Percentiles rank a stretch among this genome's conserved stretches.
These are phyloP conservation scores for Yarrowia divulgata DNA, from an alignment of 805 yeast genomes.

Conservation along the genomic window DNA sequence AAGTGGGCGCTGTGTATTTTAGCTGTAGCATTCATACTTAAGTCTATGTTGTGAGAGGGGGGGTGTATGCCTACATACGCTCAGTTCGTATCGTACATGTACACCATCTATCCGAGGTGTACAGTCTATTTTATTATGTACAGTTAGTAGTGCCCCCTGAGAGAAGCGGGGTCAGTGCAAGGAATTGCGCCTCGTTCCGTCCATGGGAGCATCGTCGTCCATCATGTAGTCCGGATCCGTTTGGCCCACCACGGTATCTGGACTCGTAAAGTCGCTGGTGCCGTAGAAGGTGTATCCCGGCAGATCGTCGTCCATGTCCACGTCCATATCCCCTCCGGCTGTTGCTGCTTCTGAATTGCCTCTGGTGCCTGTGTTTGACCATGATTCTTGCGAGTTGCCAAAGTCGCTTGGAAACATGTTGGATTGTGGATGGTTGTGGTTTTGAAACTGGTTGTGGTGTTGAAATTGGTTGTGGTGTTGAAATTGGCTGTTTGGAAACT, in stretches of 20 bases:
- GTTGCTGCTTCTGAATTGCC: background rate
- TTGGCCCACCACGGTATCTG: slow-evolving; percentile 9
- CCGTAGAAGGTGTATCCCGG: slow-evolving; percentile 31
- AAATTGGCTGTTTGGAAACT: background rate
- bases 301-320: slow-evolving; percentile 27
- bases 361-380: slow-evolving; percentile 13
- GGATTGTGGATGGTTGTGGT: background rate
- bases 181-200: slow-evolving; percentile 8
- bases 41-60: slow-evolving; percentile 1
- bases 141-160: slow-evolving; percentile 3
- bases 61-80: too few species aligned
- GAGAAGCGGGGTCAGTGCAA: background rate
- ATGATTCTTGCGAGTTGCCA: background rate
- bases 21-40: slow-evolving; percentile 16
- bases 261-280: slow-evolving; percentile 22
- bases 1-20: slow-evolving; percentile 27
- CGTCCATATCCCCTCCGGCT: slow-evolving; percentile 9
- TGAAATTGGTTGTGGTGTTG: background rate
- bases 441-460: background rate
- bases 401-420: background rate
- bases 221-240: slow-evolving; percentile 21
- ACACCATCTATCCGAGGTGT: background rate
- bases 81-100: too few species aligned
- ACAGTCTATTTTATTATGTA: slow-evolving; percentile 18
- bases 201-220: slow-evolving; percentile 33